Conservation (phyloP, 2,329 filamentous ascomycete genomes). For the Cladosporium velox region DNA sequence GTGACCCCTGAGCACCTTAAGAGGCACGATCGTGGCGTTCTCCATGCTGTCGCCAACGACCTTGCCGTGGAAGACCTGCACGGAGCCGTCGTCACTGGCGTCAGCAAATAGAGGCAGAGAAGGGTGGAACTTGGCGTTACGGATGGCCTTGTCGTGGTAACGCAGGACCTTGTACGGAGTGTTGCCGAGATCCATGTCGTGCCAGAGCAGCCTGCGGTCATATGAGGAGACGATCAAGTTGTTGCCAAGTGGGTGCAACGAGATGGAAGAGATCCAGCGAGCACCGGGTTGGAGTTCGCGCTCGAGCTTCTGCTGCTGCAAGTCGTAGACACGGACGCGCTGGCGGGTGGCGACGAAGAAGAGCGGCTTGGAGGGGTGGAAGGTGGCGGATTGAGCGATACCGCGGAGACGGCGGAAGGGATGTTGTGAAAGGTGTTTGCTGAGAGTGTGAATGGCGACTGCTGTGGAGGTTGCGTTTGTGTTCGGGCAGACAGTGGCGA, state of each 20-base stretch:
- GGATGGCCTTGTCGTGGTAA: slow-evolving; percentile 90
- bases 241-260: slow-evolving; percentile 89
- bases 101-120: slow-evolving; percentile 83
- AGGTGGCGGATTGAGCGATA: slow-evolving; percentile 85
- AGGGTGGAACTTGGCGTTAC: slow-evolving; percentile 83
- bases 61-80: slow-evolving; percentile 97
- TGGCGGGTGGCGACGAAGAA: slow-evolving; percentile 97
- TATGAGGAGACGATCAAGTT: slow-evolving; percentile 94
- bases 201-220: slow-evolving; percentile 91
- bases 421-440: slow-evolving; percentile 90
- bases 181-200: slow-evolving; percentile 88
- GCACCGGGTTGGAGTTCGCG: slow-evolving; percentile 93
- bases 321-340: slow-evolving; percentile 89
- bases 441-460: slow-evolving; percentile 91
- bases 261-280: slow-evolving; percentile 90
- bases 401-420: slow-evolving; percentile 79
- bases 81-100: slow-evolving; percentile 87
- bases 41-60: slow-evolving; percentile 94
- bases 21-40: slow-evolving; percentile 91
- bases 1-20: slow-evolving; percentile 92
- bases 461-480: slow-evolving; percentile 67
- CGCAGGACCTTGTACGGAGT: slow-evolving; percentile 95
- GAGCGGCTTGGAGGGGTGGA: slow-evolving; percentile 88
- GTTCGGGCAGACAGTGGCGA: slow-evolving; percentile 83
- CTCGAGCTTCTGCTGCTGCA: slow-evolving; percentile 85